Conservation (phyloP, 768 basidiomycete genomes). For the Tylopilus rubrobrunneus region DNA sequence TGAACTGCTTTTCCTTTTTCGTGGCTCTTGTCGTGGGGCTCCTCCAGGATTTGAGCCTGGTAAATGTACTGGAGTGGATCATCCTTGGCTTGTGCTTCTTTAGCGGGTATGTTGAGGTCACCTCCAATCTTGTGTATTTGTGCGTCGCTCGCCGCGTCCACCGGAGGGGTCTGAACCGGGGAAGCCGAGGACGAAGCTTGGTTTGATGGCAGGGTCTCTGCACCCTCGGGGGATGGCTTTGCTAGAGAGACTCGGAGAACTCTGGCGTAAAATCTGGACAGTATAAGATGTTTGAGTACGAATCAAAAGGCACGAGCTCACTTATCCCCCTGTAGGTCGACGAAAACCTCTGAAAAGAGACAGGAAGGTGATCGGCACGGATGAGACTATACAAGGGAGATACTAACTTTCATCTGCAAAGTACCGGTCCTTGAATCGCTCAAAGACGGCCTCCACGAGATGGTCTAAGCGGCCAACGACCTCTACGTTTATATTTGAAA, state of each 20-base stretch:
- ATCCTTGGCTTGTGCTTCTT: conserved; percentile 69
- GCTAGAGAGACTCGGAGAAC: conserved; percentile 78
- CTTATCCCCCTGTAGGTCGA: conserved; percentile 88
- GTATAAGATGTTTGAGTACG: conserved; percentile 14
- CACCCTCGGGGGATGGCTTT: conserved; percentile 41
- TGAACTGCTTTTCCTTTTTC: conserved; percentile 53
- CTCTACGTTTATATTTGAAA: conserved; percentile 49
- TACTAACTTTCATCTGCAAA: conserved; percentile 85
- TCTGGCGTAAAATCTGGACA: conserved; percentile 70
- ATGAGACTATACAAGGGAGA: conserved; percentile 5
- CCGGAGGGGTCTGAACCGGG: conserved; percentile 41
- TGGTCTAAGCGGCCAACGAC: conserved; percentile 95
- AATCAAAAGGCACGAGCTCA: conserved; percentile 33
- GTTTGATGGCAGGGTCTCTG: conserved; percentile 32
- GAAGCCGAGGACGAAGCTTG: conserved; percentile 41
- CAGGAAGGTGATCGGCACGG: conserved; percentile 16
- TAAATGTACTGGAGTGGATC: conserved; percentile 84
- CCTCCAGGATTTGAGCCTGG: conserved; percentile 80
- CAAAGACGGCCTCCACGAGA: conserved; percentile 90
- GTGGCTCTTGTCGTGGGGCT: conserved; percentile 64
- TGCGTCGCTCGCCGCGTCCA: conserved; percentile 45
- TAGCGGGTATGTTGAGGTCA: conserved; percentile 70
- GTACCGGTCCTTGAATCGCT: conserved; percentile 95
- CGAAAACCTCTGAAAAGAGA: conserved; percentile 63
- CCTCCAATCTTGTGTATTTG: conserved; percentile 68